A percentile compares a stretch with the other conserved stretches of the same genome.
These are phyloP conservation scores for Phaeomoniella chlamydospora DNA, from an alignment of 2,329 filamentous ascomycete species.

Conservation along the genomic window DNA sequence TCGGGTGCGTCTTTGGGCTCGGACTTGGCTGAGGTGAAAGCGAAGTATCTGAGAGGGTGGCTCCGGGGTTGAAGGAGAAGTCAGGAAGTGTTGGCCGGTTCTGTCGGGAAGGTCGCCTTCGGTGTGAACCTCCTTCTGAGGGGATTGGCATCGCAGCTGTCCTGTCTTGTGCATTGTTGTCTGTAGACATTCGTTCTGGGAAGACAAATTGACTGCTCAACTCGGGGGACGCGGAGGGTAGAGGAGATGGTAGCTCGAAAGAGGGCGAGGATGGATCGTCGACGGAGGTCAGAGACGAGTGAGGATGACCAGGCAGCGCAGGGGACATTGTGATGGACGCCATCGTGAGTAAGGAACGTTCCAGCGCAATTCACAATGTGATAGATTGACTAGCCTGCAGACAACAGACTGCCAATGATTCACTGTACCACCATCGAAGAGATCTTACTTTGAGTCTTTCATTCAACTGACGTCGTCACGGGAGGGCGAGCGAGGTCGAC, in stretches of 20 bases:
- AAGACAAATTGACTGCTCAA: background rate
- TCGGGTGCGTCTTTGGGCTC: slow-evolving; percentile 11
- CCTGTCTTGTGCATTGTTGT: background rate
- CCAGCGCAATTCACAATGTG: background rate
- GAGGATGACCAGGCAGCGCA: slow-evolving; percentile 5
- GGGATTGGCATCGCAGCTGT: background rate
- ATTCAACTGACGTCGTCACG: too few species aligned
- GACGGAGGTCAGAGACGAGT: background rate
- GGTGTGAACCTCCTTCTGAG: background rate
- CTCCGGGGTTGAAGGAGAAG: slow-evolving; percentile 10
- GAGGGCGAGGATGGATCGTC: background rate
- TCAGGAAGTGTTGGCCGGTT: slow-evolving; percentile 6
- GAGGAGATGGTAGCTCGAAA: background rate
- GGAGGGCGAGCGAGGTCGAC: too few species aligned
- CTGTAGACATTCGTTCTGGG: background rate
- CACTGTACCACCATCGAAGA: background rate
- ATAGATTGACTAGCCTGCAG: background rate
- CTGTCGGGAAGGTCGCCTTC: background rate
- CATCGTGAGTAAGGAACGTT: slow-evolving; percentile 1
- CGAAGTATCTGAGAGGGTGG: slow-evolving; percentile 2
- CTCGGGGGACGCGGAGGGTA: background rate
- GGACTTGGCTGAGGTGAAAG: slow-evolving; percentile 7
- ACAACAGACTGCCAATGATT: background rate
- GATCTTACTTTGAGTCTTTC: too few species aligned
- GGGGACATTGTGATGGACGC: slow-evolving; percentile 9